Percentiles rank a stretch among this genome's conserved stretches.
phyloP scores from a whole-genome alignment of 805 yeast genomes.

The Yamadazyma nakazawae region DNA sequence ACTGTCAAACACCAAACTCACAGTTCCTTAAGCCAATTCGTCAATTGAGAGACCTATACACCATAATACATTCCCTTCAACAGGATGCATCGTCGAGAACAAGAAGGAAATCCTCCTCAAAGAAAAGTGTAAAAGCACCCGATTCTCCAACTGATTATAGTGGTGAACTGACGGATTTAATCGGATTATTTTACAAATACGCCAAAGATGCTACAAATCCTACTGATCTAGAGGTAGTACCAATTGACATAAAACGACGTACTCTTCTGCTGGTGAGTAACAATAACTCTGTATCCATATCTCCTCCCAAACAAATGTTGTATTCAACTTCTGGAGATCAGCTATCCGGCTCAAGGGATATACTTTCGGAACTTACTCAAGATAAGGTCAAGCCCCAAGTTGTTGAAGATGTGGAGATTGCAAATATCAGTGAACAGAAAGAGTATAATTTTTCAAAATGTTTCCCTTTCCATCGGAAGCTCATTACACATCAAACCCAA shows the following conservation, averaged over 20 bases:
- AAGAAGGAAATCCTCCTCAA: conserved; percentile 23
- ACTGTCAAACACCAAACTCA: conserved; percentile 17
- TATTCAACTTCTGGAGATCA: not conserved
- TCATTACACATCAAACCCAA: conserved; percentile 50
- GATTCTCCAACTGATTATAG: not conserved
- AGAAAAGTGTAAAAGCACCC: conserved; percentile 15
- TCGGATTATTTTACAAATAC: conserved; percentile 36
- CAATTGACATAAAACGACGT: conserved; percentile 7
- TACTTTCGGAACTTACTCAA: not conserved
- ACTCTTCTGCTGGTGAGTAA: not conserved
- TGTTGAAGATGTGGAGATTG: conserved; percentile 12
- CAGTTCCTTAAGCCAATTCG: conserved; percentile 24
- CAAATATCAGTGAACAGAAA: conserved; percentile 36
- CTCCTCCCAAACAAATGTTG: conserved; percentile 14
- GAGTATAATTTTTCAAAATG: conserved; percentile 73
- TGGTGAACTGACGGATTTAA: conserved; percentile 27
- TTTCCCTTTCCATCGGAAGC: conserved; percentile 76
- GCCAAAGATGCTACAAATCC: conserved; percentile 33
- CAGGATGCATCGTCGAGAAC: not conserved
- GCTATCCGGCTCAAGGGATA: not conserved
- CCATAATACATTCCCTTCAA: conserved; percentile 16
- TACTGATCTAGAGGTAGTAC: not conserved
- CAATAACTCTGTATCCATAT: conserved; percentile 12
- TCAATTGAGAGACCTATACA: conserved; percentile 34
- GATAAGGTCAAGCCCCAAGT: conserved; percentile 1